phyloP scores from a whole-genome alignment of 2,329 filamentous ascomycete species.

The Pseudogymnoascus sp. region DNA sequence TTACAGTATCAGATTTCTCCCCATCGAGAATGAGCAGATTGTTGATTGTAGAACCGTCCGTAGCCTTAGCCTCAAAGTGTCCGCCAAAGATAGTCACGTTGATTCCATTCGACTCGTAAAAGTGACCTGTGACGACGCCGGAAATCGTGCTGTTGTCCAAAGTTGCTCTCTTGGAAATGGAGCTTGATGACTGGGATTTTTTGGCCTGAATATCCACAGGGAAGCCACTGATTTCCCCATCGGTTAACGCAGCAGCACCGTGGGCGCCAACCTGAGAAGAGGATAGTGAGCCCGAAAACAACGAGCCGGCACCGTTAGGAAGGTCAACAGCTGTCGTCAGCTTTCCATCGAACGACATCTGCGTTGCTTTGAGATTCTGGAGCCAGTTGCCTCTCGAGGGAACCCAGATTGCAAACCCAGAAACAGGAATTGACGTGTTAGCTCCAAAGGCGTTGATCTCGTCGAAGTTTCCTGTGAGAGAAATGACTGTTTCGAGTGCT shows the following conservation, averaged over 20 bases:
- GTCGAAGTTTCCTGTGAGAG: constrained; percentile 73
- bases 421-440: constrained; percentile 52
- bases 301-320: constrained; percentile 46
- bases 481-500: constrained; percentile 64
- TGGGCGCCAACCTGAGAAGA: constrained; percentile 67
- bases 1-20: constrained; percentile 56
- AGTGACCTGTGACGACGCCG: constrained; percentile 71
- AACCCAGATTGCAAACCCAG: constrained; percentile 87
- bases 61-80: constrained; percentile 66
- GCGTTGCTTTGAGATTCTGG: constrained; percentile 60
- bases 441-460: constrained; percentile 60
- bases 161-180: constrained; percentile 39
- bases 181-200: constrained; percentile 31
- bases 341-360: constrained; percentile 62
- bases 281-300: constrained; percentile 78
- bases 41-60: constrained; percentile 62
- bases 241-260: constrained; percentile 59
- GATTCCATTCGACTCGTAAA: constrained; percentile 59
- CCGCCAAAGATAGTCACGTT: constrained; percentile 87
- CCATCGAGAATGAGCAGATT: constrained; percentile 71
- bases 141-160: constrained; percentile 38
- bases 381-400: constrained; percentile 82
- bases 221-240: constrained; percentile 45
- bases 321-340: constrained; percentile 65
- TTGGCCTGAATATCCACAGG: constrained; percentile 46